Evolutionary conservation across 352 stramenopile species (phyloP), one percentile per base, ranked within the genome.

Genomic region (Phytopythium sindhum): DNA sequence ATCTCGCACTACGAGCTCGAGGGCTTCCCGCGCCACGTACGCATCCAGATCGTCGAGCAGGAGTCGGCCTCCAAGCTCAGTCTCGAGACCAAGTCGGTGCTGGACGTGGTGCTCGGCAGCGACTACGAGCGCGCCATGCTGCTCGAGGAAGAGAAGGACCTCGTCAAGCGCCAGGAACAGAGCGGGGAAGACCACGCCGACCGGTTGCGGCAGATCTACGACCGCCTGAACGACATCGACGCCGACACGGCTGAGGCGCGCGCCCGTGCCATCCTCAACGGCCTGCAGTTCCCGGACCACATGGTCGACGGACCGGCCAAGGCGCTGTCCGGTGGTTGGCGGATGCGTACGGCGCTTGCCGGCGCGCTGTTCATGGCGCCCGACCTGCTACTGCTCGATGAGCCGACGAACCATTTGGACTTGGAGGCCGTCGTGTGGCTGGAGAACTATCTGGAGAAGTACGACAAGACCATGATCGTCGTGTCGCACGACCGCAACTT

Each of bases 1-100:
- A 99, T 99, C 69, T 97, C 96, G 35, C 89, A 95, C 67, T 97
- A 98, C 75, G 87, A 98, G 72, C 92, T 99, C 52, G 94, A 99
- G 57, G 96, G 96, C 4, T 99, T 99, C 78, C 97, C 97, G 11
- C 78, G 86, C 26, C 96, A 99, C 82, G 86, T 98, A 41, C 84
- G 96, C 57, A 97, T 99, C 29, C 89, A 98, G 66, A 86, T 98
- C 73, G 97, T 99, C 19, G 88, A 97, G 68, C 96, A 99, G 74
- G 97, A 99, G 69, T 93, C 81, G 31, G 82, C 83, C 24, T 95
- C 80, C n/a, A 94, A 93, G 66, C 74, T 94, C 33, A 91, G 75
- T 57, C 74, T 78, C 39, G 84, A 93, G 57, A 80, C 78, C 15
- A 86, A 89, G 24, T 97, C 84, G 50, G 95, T 99, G 23, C 68